Evolutionary conservation across 345 rosid species (phyloP).

Genomic region (Moricandia arvensis): DNA sequence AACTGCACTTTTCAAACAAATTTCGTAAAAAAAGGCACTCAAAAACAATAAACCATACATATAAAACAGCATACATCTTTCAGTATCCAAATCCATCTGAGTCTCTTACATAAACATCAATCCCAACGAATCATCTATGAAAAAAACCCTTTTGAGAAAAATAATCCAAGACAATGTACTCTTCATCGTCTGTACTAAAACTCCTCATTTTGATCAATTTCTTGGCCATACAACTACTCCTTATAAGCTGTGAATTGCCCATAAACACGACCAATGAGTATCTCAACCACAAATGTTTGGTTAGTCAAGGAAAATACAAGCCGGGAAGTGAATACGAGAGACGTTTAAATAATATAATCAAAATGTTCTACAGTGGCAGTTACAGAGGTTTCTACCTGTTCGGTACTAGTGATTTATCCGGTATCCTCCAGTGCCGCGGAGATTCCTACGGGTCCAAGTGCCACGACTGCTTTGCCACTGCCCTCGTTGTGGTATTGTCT

Average conservation of each 20-base stretch:
- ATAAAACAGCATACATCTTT: neutral
- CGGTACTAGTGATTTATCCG: conserved; percentile 28
- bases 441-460: conserved; percentile 15
- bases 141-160: neutral
- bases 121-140: neutral
- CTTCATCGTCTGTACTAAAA: neutral
- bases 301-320: neutral
- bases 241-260: neutral
- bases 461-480: neutral
- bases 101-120: conserved; percentile 1
- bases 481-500: neutral
- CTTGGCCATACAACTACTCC: conserved; percentile 11
- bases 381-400: neutral
- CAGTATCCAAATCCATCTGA: neutral
- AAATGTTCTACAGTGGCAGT: neutral
- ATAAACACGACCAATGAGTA: conserved; percentile 1
- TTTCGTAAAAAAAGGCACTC: neutral
- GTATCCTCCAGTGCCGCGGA: conserved; percentile 52
- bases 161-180: conserved; percentile 1
- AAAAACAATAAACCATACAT: neutral
- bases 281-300: conserved; percentile 1
- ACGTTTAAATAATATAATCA: neutral
- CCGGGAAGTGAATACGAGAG: conserved; percentile 2
- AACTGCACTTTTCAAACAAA: neutral
- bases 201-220: neutral